Evolutionary conservation across 2,329 filamentous ascomycete species (phyloP).

Genomic region (Verticillium longisporum): DNA sequence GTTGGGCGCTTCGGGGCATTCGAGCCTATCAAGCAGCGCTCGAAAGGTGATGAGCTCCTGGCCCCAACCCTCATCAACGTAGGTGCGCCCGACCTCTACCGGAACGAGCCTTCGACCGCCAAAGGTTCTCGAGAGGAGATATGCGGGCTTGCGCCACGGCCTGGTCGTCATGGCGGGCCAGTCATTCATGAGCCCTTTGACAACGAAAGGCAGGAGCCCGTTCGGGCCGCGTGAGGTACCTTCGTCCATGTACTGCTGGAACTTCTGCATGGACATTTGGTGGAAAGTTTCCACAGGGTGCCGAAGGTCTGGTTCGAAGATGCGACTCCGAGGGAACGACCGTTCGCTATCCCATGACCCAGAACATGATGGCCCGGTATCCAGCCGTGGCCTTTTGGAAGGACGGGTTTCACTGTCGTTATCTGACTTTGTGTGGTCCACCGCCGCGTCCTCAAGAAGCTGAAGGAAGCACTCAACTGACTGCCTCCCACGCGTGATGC

Average conservation of each 20-base stretch:
- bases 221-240: conserved; percentile 23
- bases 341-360: conserved; percentile 8
- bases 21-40: conserved; percentile 63
- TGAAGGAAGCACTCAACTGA: conserved; percentile 47
- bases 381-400: neutral
- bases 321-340: conserved; percentile 15
- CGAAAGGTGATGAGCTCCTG: conserved; percentile 73
- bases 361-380: conserved; percentile 4
- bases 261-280: conserved; percentile 47
- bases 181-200: conserved; percentile 54
- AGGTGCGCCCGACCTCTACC: conserved; percentile 78
- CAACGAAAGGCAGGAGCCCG: conserved; percentile 57
- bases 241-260: conserved; percentile 54
- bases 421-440: neutral
- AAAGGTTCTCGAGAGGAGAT: conserved; percentile 69
- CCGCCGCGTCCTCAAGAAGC: conserved; percentile 27
- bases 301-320: conserved; percentile 33
- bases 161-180: conserved; percentile 71
- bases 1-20: conserved; percentile 15
- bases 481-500: conserved; percentile 35
- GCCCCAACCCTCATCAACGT: conserved; percentile 78
- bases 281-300: conserved; percentile 32
- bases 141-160: conserved; percentile 67
- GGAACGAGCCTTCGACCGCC: conserved; percentile 75
- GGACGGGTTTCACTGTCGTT: neutral